These are phyloP conservation scores for Striga hermonthica DNA, from an alignment of 305 asterid species.

Conservation along the genomic window DNA sequence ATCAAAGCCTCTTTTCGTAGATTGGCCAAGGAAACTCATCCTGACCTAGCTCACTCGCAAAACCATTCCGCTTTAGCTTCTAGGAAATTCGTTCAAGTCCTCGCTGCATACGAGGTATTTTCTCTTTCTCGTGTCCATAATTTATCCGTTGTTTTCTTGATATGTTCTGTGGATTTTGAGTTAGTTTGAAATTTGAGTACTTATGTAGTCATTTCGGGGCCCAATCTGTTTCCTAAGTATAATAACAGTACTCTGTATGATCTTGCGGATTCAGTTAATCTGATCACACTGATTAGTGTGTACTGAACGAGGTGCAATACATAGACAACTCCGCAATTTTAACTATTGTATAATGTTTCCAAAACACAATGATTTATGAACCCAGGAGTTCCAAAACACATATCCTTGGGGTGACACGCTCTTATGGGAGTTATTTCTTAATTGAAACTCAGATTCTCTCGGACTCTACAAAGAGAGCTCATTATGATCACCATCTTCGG, in stretches of 20 bases:
- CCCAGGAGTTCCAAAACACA: too few relatives aligned
- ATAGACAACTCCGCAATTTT: too few relatives aligned
- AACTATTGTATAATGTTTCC: too few relatives aligned
- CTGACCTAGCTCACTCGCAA: conserved; percentile 52
- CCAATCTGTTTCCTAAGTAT: too few relatives aligned
- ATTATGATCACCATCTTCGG: conserved; percentile 61
- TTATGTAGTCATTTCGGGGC: conserved; percentile 5
- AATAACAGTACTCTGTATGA: too few relatives aligned
- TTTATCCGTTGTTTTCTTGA: background rate
- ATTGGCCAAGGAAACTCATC: conserved; percentile 90
- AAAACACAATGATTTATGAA: too few relatives aligned
- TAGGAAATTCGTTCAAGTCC: conserved; percentile 60
- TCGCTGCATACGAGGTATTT: conserved; percentile 87
- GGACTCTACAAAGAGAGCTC: conserved; percentile 73
- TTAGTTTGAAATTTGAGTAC: background rate
- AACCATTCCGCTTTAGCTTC: conserved; percentile 44
- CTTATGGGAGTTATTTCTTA: background rate
- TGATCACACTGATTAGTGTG: too few relatives aligned
- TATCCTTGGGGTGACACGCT: too few relatives aligned
- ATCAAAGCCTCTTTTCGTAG: conserved; percentile 70
- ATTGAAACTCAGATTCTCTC: conserved; percentile 71
- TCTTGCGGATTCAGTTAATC: too few relatives aligned
- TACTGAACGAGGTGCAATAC: too few relatives aligned
- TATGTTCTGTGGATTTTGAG: conserved; percentile 22
- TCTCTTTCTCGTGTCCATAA: background rate